These are phyloP conservation scores for Phaffomyces opuntiae DNA, from an alignment of 805 yeast species.

Conservation along the genomic window DNA sequence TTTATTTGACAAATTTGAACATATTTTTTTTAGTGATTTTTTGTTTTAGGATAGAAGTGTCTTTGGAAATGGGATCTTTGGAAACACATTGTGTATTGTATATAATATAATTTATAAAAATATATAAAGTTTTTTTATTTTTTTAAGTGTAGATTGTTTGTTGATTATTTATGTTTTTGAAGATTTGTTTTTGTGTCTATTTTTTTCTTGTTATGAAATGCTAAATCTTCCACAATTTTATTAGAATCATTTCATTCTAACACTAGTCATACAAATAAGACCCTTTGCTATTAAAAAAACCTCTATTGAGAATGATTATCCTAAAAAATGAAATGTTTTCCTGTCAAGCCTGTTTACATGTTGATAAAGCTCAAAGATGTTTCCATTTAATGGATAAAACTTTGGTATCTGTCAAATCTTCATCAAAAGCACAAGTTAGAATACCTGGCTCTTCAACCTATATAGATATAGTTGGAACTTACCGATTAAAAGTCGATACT, in stretches of 20 bases:
- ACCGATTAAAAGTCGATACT: constrained; percentile 1
- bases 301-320: constrained; percentile 5
- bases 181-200: not conserved
- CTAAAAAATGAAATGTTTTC: constrained; percentile 6
- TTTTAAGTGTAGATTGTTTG: not conserved
- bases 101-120: not conserved
- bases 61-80: constrained; percentile 5
- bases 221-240: no score
- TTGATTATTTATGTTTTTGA: not conserved
- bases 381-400: constrained; percentile 1
- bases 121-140: not conserved
- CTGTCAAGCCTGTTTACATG: constrained; percentile 4
- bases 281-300: not conserved
- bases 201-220: not conserved
- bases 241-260: no score
- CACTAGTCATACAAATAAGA: not conserved
- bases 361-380: constrained; percentile 5
- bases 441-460: not conserved
- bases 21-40: not conserved
- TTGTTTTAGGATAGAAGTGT: constrained; percentile 2
- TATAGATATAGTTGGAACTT: not conserved
- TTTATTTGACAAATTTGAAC: not conserved
- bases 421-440: constrained; percentile 2
- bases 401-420: constrained; percentile 1
- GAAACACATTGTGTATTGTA: not conserved